phyloP scores from a whole-genome alignment of 139 green algal genomes.

The Ettlia oleoabundans region DNA sequence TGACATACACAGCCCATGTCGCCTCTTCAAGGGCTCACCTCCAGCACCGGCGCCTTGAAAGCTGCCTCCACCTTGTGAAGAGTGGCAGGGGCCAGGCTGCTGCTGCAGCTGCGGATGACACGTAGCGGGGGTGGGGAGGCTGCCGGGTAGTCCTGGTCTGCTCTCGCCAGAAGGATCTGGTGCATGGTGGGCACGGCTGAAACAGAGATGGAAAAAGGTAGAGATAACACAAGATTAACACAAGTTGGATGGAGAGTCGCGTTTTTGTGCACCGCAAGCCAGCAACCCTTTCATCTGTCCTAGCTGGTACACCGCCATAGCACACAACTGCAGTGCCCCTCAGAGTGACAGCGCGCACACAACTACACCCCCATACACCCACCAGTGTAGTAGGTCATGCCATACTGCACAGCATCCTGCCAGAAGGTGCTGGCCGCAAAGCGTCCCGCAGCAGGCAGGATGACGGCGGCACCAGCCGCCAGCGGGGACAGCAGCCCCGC shows the following conservation, averaged over 20 bases:
- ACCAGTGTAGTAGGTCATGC: slow-evolving; percentile 87
- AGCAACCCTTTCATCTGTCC: too few species aligned
- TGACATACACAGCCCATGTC: not conserved
- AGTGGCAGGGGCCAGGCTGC: slow-evolving; percentile 70
- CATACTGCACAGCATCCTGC: slow-evolving; percentile 58
- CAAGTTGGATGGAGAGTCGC: too few species aligned
- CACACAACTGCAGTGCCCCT: not conserved
- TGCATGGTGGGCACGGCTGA: slow-evolving; percentile 89
- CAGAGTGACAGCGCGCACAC: not conserved
- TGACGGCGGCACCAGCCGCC: slow-evolving; percentile 57
- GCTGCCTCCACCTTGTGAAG: slow-evolving; percentile 75
- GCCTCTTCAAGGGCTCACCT: slow-evolving; percentile 38
- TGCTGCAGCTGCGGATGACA: slow-evolving; percentile 87
- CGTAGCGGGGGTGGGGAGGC: slow-evolving; percentile 66
- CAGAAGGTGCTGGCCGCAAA: slow-evolving; percentile 83
- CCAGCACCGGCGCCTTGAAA: slow-evolving; percentile 83
- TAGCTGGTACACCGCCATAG: too few species aligned
- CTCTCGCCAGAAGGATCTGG: slow-evolving; percentile 68
- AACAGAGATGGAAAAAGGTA: not conserved
- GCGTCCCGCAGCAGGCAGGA: slow-evolving; percentile 64
- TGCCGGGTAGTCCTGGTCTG: not conserved
- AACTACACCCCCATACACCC: not conserved
- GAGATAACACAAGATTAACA: too few species aligned
- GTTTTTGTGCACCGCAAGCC: not conserved
- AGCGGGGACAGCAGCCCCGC: slow-evolving; percentile 78